Evolutionary conservation across 129 eudicot species (phyloP).

Genomic region (Tagetes patula): DNA sequence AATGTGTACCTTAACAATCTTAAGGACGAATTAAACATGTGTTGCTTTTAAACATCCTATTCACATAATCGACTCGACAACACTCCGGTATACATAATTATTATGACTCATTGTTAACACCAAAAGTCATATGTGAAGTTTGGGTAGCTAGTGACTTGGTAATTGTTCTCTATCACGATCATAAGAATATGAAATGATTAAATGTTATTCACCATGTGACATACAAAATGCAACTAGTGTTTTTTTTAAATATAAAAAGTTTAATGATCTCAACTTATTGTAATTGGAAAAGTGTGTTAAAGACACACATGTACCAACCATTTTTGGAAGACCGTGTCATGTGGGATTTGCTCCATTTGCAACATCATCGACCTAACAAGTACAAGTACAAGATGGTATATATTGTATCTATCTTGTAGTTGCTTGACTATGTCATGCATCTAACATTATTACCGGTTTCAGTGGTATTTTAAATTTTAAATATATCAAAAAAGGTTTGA

Average conservation of each 20-base stretch:
- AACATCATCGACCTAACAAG: slow-evolving; percentile 29
- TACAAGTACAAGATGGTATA: background rate
- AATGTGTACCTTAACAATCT: background rate
- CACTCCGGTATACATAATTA: background rate
- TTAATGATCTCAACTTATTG: slow-evolving; percentile 12
- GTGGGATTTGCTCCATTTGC: slow-evolving; percentile 37
- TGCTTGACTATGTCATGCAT: slow-evolving; percentile 30
- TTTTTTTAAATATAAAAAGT: slow-evolving; percentile 1
- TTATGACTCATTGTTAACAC: background rate
- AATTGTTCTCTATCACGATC: background rate
- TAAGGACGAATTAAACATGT: background rate
- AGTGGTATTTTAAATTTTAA: too few relatives aligned
- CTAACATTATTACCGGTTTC: background rate
- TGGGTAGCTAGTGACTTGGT: background rate
- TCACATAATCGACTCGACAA: background rate
- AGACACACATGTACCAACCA: slow-evolving; percentile 36
- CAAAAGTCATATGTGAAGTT: background rate
- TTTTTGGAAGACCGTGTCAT: slow-evolving; percentile 31
- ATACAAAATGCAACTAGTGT: slow-evolving; percentile 17
- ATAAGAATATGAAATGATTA: slow-evolving; percentile 4
- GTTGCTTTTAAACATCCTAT: background rate
- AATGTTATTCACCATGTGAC: background rate
- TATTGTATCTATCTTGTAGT: slow-evolving; percentile 17
- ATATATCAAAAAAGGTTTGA: too few relatives aligned
- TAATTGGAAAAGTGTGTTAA: slow-evolving; percentile 14